phyloP scores from a whole-genome alignment of 106 monocot genomes.

The Apostasia shenzhenica region DNA sequence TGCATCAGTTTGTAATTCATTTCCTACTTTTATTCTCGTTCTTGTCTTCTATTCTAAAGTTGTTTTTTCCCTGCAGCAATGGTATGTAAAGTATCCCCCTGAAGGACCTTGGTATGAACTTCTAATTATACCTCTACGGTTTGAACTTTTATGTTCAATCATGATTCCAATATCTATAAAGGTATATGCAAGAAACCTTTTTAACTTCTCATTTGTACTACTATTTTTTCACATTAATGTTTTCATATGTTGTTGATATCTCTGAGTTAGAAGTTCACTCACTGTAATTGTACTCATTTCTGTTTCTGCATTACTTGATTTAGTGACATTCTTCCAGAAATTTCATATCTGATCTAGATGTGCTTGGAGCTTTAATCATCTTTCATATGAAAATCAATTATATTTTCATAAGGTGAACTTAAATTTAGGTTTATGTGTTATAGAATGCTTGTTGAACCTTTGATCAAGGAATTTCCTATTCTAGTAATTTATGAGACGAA shows the following conservation, averaged over 20 bases:
- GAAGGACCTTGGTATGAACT: conserved; percentile 95
- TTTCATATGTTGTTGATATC: neutral
- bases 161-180: conserved; percentile 99
- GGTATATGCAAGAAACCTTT: conserved; percentile 31
- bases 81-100: conserved; percentile 82
- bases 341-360: no score
- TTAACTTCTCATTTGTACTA: neutral
- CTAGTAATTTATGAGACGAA: no score
- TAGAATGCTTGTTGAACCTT: no score
- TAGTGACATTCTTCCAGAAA: no score
- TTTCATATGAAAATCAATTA: no score
- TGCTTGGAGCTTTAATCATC: no score
- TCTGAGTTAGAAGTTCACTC: neutral
- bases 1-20: neutral
- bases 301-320: neutral
- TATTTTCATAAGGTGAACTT: no score
- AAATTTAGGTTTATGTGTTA: no score
- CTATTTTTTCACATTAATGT: conserved; percentile 1
- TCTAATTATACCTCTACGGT: conserved; percentile 82
- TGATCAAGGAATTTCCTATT: no score
- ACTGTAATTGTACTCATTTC: neutral
- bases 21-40: neutral
- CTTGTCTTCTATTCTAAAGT: neutral
- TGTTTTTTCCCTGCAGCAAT: conserved; percentile 51
- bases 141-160: conserved; percentile 97